Evolutionary conservation across 2,329 filamentous ascomycete genomes (phyloP).

Genomic region (Ustulina deusta): DNA sequence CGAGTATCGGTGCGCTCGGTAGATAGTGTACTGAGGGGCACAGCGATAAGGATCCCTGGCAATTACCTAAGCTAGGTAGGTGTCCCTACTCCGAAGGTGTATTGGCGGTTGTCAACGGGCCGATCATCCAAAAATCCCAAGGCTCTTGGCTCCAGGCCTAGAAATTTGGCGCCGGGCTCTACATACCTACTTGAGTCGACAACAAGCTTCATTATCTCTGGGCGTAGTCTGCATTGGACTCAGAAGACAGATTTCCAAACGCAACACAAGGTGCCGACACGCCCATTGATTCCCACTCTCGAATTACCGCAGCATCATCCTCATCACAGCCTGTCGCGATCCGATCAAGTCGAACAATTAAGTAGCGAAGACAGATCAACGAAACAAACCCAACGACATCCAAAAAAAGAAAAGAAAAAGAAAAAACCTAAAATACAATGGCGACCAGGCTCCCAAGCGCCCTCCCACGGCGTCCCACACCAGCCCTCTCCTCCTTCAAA

Average conservation of each 20-base stretch:
- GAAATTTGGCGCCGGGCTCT: constrained; percentile 41
- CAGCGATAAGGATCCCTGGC: constrained; percentile 29
- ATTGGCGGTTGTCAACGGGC: constrained; percentile 25
- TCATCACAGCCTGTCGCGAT: neutral
- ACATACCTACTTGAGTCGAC: neutral
- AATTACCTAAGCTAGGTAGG: neutral
- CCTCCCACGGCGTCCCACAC: constrained; percentile 49
- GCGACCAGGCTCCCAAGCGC: constrained; percentile 51
- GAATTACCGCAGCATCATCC: neutral
- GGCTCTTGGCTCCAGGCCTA: neutral
- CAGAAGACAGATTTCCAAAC: neutral
- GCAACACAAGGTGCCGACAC: neutral
- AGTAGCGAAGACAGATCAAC: neutral
- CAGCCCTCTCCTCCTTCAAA: constrained; percentile 36
- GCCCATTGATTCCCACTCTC: neutral
- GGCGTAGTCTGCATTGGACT: constrained; percentile 19
- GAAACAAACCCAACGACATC: neutral
- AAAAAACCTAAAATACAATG: constrained; percentile 38
- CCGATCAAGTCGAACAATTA: neutral
- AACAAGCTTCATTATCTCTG: constrained; percentile 2
- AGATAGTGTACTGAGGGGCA: no score
- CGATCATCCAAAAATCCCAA: constrained; percentile 28
- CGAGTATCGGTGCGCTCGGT: no score
- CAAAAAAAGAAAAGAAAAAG: constrained; percentile 23
- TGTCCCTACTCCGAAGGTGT: no score